These are phyloP conservation scores for Aspergillus fischeri DNA, from an alignment of 2,329 filamentous ascomycete genomes.

Conservation along the genomic window DNA sequence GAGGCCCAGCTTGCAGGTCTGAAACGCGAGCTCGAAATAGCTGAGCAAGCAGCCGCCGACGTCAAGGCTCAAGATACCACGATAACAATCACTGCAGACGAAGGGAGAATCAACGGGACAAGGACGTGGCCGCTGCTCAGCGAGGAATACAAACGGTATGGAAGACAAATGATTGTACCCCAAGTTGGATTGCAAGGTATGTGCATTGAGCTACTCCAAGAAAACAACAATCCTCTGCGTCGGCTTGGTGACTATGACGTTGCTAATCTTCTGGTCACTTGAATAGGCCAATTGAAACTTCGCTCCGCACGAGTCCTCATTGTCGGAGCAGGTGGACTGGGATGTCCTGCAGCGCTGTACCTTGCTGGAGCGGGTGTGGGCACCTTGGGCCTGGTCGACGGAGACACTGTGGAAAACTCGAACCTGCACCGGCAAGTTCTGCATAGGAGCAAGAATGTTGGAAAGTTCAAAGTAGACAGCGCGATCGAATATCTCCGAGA, in stretches of 20 bases:
- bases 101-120: neutral
- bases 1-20: conserved; percentile 33
- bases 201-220: conserved; percentile 1
- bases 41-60: conserved; percentile 23
- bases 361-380: conserved; percentile 85
- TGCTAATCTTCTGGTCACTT: conserved; percentile 4
- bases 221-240: neutral
- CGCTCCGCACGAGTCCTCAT: conserved; percentile 69
- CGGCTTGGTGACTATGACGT: neutral
- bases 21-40: conserved; percentile 32
- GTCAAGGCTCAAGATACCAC: conserved; percentile 7
- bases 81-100: neutral
- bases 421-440: conserved; percentile 92
- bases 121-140: conserved; percentile 63
- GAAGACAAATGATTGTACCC: conserved; percentile 83
- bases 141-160: conserved; percentile 82
- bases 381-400: conserved; percentile 78
- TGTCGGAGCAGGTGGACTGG: conserved; percentile 82
- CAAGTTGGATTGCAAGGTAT: conserved; percentile 71
- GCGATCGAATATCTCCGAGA: conserved; percentile 57
- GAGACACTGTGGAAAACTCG: conserved; percentile 79
- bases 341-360: conserved; percentile 90
- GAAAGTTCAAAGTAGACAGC: conserved; percentile 76
- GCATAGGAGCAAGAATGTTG: conserved; percentile 67
- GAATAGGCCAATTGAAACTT: conserved; percentile 68